A percentile compares a stretch with the other conserved stretches of the same genome.
phyloP scores from a whole-genome alignment of 148 eudicot genomes.

The Fagopyrum tataricum region DNA sequence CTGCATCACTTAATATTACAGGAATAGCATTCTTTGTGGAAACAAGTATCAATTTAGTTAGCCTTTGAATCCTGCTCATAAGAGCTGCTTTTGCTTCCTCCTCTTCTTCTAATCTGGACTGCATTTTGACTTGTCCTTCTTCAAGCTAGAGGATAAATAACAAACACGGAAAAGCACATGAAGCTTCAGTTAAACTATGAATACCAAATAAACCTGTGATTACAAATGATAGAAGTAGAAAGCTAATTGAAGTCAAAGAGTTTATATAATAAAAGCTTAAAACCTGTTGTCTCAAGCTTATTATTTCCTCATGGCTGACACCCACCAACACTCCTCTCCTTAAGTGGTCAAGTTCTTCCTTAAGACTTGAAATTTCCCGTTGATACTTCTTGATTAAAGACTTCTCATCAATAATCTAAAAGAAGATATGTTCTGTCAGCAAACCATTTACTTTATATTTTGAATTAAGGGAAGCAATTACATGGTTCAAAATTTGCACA shows the following conservation, averaged over 20 bases:
- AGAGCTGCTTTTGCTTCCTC: slow-evolving; percentile 81
- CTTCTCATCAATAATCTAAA: slow-evolving; percentile 51
- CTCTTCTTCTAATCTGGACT: slow-evolving; percentile 66
- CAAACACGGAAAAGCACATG: neutral
- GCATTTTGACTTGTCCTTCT: slow-evolving; percentile 59
- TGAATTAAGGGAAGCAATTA: neutral
- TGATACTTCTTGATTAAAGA: slow-evolving; percentile 55
- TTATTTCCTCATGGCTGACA: slow-evolving; percentile 44
- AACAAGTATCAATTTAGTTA: slow-evolving; percentile 68
- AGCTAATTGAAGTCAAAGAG: neutral
- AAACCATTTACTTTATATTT: neutral
- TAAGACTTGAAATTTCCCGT: slow-evolving; percentile 42
- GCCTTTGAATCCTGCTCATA: slow-evolving; percentile 74
- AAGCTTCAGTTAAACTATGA: neutral
- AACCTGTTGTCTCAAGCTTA: slow-evolving; percentile 40
- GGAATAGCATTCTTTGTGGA: slow-evolving; percentile 54
- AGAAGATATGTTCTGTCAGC: slow-evolving; percentile 6
- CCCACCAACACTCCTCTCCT: slow-evolving; percentile 47
- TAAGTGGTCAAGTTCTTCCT: slow-evolving; percentile 45
- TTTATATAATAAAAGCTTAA: neutral
- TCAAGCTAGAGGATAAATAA: slow-evolving; percentile 36
- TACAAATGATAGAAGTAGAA: neutral
- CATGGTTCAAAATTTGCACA: neutral
- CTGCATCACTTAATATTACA: slow-evolving; percentile 26
- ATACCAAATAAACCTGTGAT: neutral